Conservation (phyloP, 2,329 filamentous ascomycete species). For the Cladosporium sp. region DNA sequence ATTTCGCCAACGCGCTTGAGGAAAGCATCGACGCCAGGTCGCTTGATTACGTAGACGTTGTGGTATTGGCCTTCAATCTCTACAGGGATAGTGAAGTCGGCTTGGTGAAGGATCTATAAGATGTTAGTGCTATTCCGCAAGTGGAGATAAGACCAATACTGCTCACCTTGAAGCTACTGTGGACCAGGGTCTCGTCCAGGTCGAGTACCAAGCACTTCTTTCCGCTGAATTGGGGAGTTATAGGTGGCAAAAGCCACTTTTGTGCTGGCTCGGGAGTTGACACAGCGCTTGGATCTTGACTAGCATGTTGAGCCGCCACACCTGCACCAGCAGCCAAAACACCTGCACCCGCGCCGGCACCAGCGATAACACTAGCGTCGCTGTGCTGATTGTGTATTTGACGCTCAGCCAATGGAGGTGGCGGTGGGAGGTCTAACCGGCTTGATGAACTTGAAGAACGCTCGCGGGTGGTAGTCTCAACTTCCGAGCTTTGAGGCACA, state of each 20-base stretch:
- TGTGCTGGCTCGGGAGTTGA: slow-evolving; percentile 52
- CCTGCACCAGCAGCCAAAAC: slow-evolving; percentile 11
- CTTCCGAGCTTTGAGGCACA: slow-evolving; percentile 9
- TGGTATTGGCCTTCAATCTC: slow-evolving; percentile 99
- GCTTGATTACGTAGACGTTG: slow-evolving; percentile 99
- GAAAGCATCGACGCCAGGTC: slow-evolving; percentile 96
- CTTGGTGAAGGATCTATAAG: slow-evolving; percentile 85
- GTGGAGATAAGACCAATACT: neutral
- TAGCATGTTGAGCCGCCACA: slow-evolving; percentile 17
- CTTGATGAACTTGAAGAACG: slow-evolving; percentile 30
- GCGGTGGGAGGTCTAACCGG: slow-evolving; percentile 49
- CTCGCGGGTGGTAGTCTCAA: slow-evolving; percentile 15
- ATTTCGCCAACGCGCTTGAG: slow-evolving; percentile 98
- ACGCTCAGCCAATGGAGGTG: slow-evolving; percentile 53
- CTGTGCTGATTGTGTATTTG: slow-evolving; percentile 32
- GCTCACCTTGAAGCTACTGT: slow-evolving; percentile 95
- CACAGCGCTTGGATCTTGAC: slow-evolving; percentile 35
- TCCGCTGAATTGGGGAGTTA: slow-evolving; percentile 75
- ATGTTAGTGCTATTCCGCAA: slow-evolving; percentile 1
- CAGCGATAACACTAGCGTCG: slow-evolving; percentile 23
- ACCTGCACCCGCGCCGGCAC: slow-evolving; percentile 7
- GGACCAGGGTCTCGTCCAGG: slow-evolving; percentile 92
- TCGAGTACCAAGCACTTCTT: slow-evolving; percentile 95
- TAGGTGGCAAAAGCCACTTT: slow-evolving; percentile 77
- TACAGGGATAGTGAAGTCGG: slow-evolving; percentile 97